Percentiles rank a stretch among this genome's conserved stretches.
phyloP scores from a whole-genome alignment of 108 stramenopile species.

The Nitzschia sp. region DNA sequence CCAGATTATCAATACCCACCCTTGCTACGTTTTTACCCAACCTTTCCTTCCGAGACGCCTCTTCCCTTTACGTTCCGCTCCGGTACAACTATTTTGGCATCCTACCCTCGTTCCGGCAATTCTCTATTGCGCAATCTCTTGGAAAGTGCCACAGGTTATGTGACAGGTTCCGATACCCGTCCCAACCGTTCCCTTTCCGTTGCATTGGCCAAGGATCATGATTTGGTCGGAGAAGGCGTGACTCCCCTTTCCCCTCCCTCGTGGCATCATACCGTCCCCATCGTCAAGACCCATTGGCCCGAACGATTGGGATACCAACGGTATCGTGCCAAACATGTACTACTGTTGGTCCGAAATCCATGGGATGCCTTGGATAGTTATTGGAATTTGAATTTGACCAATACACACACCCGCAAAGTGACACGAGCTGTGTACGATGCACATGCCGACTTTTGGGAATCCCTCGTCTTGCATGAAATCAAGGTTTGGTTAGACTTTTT shows the following conservation, averaged over 20 bases:
- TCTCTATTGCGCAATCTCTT: slow-evolving; percentile 76
- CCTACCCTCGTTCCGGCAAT: slow-evolving; percentile 92
- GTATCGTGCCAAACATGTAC: slow-evolving; percentile 46
- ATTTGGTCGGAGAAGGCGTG: slow-evolving; percentile 87
- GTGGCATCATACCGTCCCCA: not conserved
- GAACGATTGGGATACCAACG: slow-evolving; percentile 79
- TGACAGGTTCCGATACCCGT: slow-evolving; percentile 93
- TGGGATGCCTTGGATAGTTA: slow-evolving; percentile 96
- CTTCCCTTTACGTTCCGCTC: slow-evolving; percentile 3
- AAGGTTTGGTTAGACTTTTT: slow-evolving; percentile 69
- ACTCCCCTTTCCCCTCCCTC: not conserved
- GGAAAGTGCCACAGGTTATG: slow-evolving; percentile 71
- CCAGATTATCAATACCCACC: slow-evolving; percentile 11
- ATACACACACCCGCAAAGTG: slow-evolving; percentile 88
- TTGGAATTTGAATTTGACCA: slow-evolving; percentile 92
- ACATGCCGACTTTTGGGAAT: slow-evolving; percentile 60
- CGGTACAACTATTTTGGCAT: slow-evolving; percentile 61
- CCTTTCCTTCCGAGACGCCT: not conserved
- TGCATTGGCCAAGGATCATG: slow-evolving; percentile 59
- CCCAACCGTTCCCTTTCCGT: slow-evolving; percentile 77
- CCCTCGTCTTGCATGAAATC: slow-evolving; percentile 68
- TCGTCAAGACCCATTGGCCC: slow-evolving; percentile 94
- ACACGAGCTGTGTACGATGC: slow-evolving; percentile 64
- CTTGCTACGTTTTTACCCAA: slow-evolving; percentile 34
- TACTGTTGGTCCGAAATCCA: slow-evolving; percentile 92